Conservation (phyloP, 176 grass and related monocot genomes). For the Rhynchospora tenuis region DNA sequence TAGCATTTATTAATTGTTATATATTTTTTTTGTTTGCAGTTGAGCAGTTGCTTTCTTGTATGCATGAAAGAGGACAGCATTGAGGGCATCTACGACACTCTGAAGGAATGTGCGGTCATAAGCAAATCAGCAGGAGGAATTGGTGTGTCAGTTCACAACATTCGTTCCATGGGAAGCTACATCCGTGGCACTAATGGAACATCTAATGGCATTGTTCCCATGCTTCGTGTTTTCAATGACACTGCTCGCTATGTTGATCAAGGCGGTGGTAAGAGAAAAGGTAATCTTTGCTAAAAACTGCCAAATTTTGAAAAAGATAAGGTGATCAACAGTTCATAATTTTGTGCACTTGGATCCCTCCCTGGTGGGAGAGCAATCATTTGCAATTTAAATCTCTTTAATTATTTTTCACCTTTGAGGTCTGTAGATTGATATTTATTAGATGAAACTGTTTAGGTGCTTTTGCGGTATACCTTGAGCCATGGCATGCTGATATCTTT, state of each 20-base stretch:
- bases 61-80: conserved; percentile 99
- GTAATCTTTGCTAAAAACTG: conserved; percentile 23
- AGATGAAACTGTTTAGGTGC: conserved; percentile 47
- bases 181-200: conserved; percentile 89
- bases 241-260: conserved; percentile 99
- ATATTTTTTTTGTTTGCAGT: conserved; percentile 30
- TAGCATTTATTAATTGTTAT: not conserved
- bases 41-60: conserved; percentile 93
- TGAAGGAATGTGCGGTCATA: conserved; percentile 91
- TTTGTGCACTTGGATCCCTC: not conserved
- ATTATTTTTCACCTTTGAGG: not conserved
- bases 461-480: conserved; percentile 91
- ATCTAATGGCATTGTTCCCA: conserved; percentile 94
- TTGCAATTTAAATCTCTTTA: not conserved
- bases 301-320: not conserved
- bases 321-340: not conserved
- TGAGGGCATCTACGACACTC: conserved; percentile 93
- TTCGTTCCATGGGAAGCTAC: conserved; percentile 79
- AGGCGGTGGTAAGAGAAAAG: conserved; percentile 92
- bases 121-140: conserved; percentile 98
- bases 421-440: not conserved
- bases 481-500: conserved; percentile 98
- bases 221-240: conserved; percentile 91
- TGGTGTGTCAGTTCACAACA: conserved; percentile 85
- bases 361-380: not conserved